Percentiles rank a stretch among this genome's conserved stretches.
Evolutionary conservation across 1,139 yeast species (phyloP).

Genomic region (Suhomyces choctaworum): DNA sequence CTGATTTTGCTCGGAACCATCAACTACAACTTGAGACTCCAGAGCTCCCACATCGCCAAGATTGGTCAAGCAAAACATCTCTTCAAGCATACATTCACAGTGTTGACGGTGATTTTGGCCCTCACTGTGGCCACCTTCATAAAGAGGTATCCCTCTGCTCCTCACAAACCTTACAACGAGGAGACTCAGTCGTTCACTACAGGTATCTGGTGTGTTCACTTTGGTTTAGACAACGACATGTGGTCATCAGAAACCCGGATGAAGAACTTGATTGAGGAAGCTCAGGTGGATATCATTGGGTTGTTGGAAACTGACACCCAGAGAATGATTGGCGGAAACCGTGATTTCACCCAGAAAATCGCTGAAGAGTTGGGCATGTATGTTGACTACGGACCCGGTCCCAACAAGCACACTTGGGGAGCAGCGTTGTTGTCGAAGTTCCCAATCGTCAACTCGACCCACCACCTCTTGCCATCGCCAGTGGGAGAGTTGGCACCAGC

Average conservation of each 20-base stretch:
- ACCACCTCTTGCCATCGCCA: constrained; percentile 89
- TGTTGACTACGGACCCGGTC: constrained; percentile 96
- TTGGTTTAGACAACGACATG: constrained; percentile 95
- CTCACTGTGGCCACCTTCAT: constrained; percentile 45
- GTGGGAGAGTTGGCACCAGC: constrained; percentile 99
- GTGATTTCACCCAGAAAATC: constrained; percentile 87
- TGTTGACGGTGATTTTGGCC: constrained; percentile 34
- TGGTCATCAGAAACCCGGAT: constrained; percentile 95
- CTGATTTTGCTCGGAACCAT: constrained; percentile 48
- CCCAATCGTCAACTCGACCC: constrained; percentile 88
- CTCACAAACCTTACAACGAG: constrained; percentile 75
- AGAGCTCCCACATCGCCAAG: constrained; percentile 23
- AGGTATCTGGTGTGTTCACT: constrained; percentile 98
- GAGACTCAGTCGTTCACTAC: constrained; percentile 79
- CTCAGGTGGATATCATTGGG: constrained; percentile 89
- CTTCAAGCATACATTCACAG: constrained; percentile 25
- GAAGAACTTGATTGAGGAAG: constrained; percentile 77
- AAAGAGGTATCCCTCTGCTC: constrained; percentile 55
- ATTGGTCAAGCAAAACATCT: constrained; percentile 22
- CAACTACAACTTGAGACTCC: constrained; percentile 32
- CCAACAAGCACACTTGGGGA: constrained; percentile 98
- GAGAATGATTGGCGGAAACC: constrained; percentile 89
- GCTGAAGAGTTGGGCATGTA: constrained; percentile 95
- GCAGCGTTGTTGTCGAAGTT: constrained; percentile 88
- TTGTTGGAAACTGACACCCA: constrained; percentile 91